Percentiles rank a stretch among this genome's conserved stretches.
These are phyloP conservation scores for Chimonanthus praecox DNA, from an alignment of 164 flowering plant genomes.

Conservation along the genomic window DNA sequence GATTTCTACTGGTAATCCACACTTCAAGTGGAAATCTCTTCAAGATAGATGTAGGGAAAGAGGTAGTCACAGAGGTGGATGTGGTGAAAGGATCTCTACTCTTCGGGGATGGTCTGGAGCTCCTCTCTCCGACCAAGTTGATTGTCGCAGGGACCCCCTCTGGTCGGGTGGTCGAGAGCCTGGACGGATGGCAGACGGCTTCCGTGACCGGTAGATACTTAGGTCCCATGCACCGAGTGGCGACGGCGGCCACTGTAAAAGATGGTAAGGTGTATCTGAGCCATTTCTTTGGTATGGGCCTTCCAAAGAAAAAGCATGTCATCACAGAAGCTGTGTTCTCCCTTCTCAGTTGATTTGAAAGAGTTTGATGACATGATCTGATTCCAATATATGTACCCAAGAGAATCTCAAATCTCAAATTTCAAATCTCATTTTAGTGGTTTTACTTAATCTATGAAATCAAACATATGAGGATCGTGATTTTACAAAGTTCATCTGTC, in stretches of 20 bases:
- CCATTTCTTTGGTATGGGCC: conserved; percentile 70
- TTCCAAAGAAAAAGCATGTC: conserved; percentile 67
- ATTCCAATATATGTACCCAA: too few species aligned
- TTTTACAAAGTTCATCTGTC: too few species aligned
- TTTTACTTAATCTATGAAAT: too few species aligned
- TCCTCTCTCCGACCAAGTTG: conserved; percentile 62
- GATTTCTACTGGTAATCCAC: conserved; percentile 72
- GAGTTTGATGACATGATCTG: neutral
- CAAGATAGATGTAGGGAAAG: conserved; percentile 40
- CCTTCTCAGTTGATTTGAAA: conserved; percentile 4
- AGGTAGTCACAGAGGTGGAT: conserved; percentile 39
- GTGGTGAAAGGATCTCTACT: conserved; percentile 37
- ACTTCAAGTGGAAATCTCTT: conserved; percentile 51
- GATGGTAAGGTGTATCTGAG: conserved; percentile 71
- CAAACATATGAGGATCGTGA: too few species aligned
- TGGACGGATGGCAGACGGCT: conserved; percentile 80
- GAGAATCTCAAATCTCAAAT: too few species aligned
- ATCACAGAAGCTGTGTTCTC: conserved; percentile 64
- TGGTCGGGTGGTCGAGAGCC: conserved; percentile 66
- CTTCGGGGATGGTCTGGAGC: conserved; percentile 78
- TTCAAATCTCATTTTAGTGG: neutral
- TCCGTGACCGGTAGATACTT: conserved; percentile 35
- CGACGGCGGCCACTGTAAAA: conserved; percentile 71
- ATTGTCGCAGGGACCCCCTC: conserved; percentile 76
- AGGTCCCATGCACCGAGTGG: conserved; percentile 56